Evolutionary conservation across 257 asterid genomes (phyloP).

Genomic region (Solanum chilense): DNA sequence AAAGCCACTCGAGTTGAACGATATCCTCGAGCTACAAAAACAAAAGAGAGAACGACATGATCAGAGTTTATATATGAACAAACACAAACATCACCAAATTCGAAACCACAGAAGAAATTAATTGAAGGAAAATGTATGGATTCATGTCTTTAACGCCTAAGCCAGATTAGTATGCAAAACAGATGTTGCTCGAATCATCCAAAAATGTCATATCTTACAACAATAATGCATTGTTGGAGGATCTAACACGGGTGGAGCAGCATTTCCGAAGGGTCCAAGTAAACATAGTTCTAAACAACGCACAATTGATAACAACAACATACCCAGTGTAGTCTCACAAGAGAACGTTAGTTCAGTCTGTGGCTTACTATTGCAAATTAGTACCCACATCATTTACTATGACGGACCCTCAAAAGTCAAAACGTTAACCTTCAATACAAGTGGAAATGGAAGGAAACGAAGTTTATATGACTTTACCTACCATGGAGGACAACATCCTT

Average conservation of each 20-base stretch:
- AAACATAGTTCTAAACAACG: background rate
- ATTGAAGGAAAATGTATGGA: background rate
- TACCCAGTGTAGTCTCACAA: background rate
- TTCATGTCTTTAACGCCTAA: background rate
- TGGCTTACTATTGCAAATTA: background rate
- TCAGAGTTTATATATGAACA: background rate
- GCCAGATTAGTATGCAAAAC: background rate
- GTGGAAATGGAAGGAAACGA: background rate
- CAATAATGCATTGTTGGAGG: background rate
- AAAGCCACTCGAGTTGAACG: constrained; percentile 48
- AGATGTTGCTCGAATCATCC: background rate
- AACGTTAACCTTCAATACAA: background rate
- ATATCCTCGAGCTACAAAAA: constrained; percentile 68
- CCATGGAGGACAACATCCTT: background rate
- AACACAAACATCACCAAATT: background rate
- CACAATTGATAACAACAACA: background rate
- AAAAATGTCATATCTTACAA: background rate
- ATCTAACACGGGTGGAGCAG: background rate
- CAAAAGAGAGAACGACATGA: background rate
- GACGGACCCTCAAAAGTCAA: background rate
- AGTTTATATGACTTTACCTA: background rate
- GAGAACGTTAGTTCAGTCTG: background rate
- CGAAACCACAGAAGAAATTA: background rate
- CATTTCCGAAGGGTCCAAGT: background rate
- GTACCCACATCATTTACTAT: background rate